Conservation (phyloP, 106 monocot species). For the Posidonia australis region DNA sequence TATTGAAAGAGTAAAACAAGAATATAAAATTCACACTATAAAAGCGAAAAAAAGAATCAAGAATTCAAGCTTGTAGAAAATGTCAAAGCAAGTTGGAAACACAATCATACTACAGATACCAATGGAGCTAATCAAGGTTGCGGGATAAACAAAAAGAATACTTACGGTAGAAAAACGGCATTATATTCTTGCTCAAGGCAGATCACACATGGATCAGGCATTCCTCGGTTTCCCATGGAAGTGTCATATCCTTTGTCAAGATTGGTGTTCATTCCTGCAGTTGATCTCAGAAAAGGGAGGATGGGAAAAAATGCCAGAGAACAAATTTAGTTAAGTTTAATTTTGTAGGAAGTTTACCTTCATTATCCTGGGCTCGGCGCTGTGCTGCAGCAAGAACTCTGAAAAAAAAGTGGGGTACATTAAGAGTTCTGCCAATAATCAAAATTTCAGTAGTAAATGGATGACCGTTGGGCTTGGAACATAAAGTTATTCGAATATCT, state of each 20-base stretch:
- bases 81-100: background rate
- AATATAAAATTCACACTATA: background rate
- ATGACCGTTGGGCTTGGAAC: no score
- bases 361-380: constrained; percentile 47
- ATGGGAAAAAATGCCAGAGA: background rate
- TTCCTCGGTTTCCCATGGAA: constrained; percentile 33
- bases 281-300: background rate
- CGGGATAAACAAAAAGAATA: constrained; percentile 6
- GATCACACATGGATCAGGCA: constrained; percentile 84
- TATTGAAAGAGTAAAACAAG: background rate
- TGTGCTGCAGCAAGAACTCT: constrained; percentile 80
- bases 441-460: no score
- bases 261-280: constrained; percentile 30
- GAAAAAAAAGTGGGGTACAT: background rate
- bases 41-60: background rate
- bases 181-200: constrained; percentile 92
- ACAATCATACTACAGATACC: background rate
- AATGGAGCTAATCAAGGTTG: background rate
- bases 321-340: no score
- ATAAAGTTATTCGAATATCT: no score
- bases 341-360: constrained; percentile 65
- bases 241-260: constrained; percentile 36
- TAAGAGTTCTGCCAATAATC: background rate
- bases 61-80: background rate
- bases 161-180: constrained; percentile 99